phyloP scores from a whole-genome alignment of 352 stramenopile species.

The Stramenopiles sp. region DNA sequence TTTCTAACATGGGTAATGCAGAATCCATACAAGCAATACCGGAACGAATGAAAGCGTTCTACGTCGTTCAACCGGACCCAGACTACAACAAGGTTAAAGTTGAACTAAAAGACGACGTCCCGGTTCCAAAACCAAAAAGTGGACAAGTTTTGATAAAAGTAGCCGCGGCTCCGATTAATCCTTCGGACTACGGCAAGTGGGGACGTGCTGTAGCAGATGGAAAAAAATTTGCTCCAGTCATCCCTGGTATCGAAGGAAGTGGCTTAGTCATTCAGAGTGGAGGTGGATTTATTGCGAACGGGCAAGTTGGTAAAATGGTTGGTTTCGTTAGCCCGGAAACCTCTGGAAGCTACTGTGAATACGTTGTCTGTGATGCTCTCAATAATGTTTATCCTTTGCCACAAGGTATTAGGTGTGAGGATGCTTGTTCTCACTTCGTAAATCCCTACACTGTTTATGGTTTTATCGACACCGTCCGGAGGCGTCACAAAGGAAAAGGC shows the following conservation, averaged over 20 bases:
- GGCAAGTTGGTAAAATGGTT: slow-evolving; percentile 24
- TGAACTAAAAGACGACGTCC: slow-evolving; percentile 24
- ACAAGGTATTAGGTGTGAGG: slow-evolving; percentile 23
- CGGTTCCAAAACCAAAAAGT: slow-evolving; percentile 16
- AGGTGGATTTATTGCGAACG: slow-evolving; percentile 14
- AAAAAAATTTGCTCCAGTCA: slow-evolving; percentile 16
- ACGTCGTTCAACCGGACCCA: slow-evolving; percentile 16
- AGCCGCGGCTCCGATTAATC: slow-evolving; percentile 24
- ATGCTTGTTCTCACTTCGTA: slow-evolving; percentile 20
- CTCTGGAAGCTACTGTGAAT: slow-evolving; percentile 27
- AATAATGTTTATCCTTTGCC: slow-evolving; percentile 23
- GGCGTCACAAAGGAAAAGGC: slow-evolving; percentile 20
- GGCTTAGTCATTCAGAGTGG: slow-evolving; percentile 23
- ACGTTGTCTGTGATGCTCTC: slow-evolving; percentile 19
- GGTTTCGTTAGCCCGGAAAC: slow-evolving; percentile 18
- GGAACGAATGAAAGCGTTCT: slow-evolving; percentile 16
- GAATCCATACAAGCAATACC: slow-evolving; percentile 1
- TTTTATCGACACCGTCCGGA: slow-evolving; percentile 22
- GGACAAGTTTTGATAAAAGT: slow-evolving; percentile 27
- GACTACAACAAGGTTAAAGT: slow-evolving; percentile 22
- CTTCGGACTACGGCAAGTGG: slow-evolving; percentile 18
- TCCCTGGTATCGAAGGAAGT: slow-evolving; percentile 27
- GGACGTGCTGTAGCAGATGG: not conserved
- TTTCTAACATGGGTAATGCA: not conserved
- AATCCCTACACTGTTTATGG: slow-evolving; percentile 22